These are phyloP conservation scores for Chrysoporthe deuterocubensis DNA, from an alignment of 2,329 filamentous ascomycete species.

Conservation along the genomic window DNA sequence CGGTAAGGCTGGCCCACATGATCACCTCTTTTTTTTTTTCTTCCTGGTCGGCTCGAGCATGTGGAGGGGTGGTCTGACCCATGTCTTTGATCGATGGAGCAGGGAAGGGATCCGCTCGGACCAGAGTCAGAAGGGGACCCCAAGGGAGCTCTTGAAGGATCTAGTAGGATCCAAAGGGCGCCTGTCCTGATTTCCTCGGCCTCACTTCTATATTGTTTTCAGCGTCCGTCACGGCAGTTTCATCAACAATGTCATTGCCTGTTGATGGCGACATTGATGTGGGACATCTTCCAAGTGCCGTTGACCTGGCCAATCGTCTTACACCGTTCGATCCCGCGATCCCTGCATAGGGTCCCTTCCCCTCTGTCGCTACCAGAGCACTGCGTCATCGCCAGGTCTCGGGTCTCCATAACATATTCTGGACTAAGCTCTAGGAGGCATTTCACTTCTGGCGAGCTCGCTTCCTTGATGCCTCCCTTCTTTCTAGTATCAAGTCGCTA, in stretches of 20 bases:
- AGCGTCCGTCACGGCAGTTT: neutral
- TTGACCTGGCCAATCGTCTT: constrained; percentile 26
- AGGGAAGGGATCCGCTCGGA: neutral
- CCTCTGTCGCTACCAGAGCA: constrained; percentile 7
- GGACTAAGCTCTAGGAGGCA: neutral
- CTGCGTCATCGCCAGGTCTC: neutral
- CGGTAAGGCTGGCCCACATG: neutral
- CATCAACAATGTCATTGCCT: neutral
- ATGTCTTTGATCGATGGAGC: neutral
- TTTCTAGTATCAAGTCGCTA: neutral
- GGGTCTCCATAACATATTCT: neutral
- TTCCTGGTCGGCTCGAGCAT: neutral
- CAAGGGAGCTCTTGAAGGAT: neutral
- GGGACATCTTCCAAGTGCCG: neutral
- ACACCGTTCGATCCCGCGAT: constrained; percentile 7
- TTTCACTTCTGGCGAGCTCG: neutral
- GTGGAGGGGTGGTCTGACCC: neutral
- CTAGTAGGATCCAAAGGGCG: neutral
- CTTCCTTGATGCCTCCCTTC: neutral
- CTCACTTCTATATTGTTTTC: neutral
- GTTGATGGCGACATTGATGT: constrained; percentile 2
- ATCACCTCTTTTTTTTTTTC: neutral
- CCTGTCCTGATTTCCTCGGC: neutral
- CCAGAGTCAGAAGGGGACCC: no score
- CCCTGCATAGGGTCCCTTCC: constrained; percentile 1